Conservation (phyloP, 2,329 filamentous ascomycete species). For the Ophiosphaerella herpotricha region DNA sequence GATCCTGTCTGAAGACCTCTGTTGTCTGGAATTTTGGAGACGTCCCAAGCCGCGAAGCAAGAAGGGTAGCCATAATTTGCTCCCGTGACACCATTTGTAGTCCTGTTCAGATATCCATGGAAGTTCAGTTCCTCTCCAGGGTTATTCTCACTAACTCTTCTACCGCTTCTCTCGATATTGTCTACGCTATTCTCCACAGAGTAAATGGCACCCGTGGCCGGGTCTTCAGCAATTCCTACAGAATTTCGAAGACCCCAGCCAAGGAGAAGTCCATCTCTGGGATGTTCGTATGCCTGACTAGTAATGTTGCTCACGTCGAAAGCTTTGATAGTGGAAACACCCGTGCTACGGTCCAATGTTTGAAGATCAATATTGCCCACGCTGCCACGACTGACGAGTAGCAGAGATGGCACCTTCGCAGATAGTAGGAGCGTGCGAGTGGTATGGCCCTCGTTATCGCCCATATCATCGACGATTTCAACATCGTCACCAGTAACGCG, state of each 20-base stretch:
- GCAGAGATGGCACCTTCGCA: constrained; percentile 56
- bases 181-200: constrained; percentile 74
- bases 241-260: constrained; percentile 76
- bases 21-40: constrained; percentile 55
- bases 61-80: constrained; percentile 72
- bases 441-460: constrained; percentile 59
- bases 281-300: constrained; percentile 50
- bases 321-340: constrained; percentile 70
- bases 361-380: constrained; percentile 64
- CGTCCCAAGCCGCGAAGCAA: constrained; percentile 70
- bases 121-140: constrained; percentile 77
- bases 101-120: constrained; percentile 65
- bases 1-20: constrained; percentile 50
- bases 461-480: constrained; percentile 67
- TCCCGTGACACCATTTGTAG: constrained; percentile 48
- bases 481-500: constrained; percentile 53
- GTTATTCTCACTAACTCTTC: constrained; percentile 70
- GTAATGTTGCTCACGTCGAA: constrained; percentile 57
- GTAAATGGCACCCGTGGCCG: constrained; percentile 55
- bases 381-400: constrained; percentile 71
- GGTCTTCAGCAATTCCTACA: constrained; percentile 71
- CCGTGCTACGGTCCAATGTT: constrained; percentile 58
- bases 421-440: constrained; percentile 71
- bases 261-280: constrained; percentile 56
- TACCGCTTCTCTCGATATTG: constrained; percentile 60